These are phyloP conservation scores for Phytopythium helicoides DNA, from an alignment of 352 stramenopile genomes.

Conservation along the genomic window DNA sequence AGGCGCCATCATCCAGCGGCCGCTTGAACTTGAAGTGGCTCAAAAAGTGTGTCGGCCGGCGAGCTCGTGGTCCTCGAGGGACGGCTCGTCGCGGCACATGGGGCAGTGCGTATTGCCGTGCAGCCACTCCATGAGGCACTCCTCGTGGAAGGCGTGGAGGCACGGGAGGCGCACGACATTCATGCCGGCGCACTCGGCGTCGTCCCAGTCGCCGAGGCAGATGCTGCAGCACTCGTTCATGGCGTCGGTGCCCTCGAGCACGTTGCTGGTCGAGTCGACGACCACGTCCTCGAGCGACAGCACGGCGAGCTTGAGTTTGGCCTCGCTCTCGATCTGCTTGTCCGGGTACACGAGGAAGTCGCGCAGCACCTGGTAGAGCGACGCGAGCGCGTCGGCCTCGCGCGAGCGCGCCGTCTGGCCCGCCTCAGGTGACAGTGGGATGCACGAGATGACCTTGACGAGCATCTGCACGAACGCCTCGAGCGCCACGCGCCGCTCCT, in stretches of 20 bases:
- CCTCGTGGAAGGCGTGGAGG: constrained; percentile 83
- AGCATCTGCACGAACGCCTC: constrained; percentile 80
- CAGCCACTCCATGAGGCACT: constrained; percentile 86
- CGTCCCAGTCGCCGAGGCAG: constrained; percentile 78
- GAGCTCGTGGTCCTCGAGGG: constrained; percentile 10
- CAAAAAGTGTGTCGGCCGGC: constrained; percentile 6
- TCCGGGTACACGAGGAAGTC: constrained; percentile 84
- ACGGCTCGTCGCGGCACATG: constrained; percentile 81
- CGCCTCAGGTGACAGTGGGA: constrained; percentile 45
- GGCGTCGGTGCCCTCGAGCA: constrained; percentile 41
- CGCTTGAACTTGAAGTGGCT: neutral
- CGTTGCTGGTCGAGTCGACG: constrained; percentile 66
- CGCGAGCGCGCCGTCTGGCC: constrained; percentile 2
- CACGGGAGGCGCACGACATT: constrained; percentile 85
- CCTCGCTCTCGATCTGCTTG: constrained; percentile 85
- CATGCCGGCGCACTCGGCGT: constrained; percentile 77
- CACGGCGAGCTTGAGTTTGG: constrained; percentile 79
- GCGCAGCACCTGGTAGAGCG: constrained; percentile 69
- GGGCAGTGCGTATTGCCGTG: constrained; percentile 79
- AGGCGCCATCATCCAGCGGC: no score
- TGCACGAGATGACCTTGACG: constrained; percentile 78
- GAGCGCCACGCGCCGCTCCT: constrained; percentile 59
- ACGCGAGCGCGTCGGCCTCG: constrained; percentile 43
- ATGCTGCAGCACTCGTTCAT: constrained; percentile 84
- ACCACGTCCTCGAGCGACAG: constrained; percentile 83